Evolutionary conservation across 2,329 filamentous ascomycete genomes (phyloP), one percentile per base, ranked within the genome.

Genomic region (Xylaria multiplex): DNA sequence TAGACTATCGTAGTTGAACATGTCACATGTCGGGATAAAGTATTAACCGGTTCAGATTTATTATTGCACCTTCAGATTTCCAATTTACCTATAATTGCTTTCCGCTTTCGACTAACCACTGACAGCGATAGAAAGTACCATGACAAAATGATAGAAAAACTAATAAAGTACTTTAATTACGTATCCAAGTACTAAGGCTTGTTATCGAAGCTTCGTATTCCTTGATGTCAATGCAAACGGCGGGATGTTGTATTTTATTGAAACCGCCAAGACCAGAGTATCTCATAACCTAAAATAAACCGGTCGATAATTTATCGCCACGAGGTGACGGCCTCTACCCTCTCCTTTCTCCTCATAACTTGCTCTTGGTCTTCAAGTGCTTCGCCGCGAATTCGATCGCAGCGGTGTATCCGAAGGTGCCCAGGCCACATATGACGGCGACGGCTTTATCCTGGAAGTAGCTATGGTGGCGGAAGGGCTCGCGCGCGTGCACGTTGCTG

Each of bases 401-500:
- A 30, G 84, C 87, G 59, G 81, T 82, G 72, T 90, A 91, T 43
- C 88, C 88, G 76, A 81, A 88, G 16, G 83, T 82, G 0, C 89
- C 89, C 75, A 94, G 71, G 0, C 91, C 91, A 70, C 88, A 90
- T 64, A 95, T 88, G 8, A 93, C 88, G 0, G 88, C 91, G 30
- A 86, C 85, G 0, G 91, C 91, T 81, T 93, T 93, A 76, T 94
- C 91, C 71, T 86, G 88, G 69, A 94, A 81, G 73, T 90, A 93
- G 69, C 89, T 92, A 69, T 90, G 88, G 70, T 88, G 85, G 59
- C 91, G 82, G 73, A 87, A 94, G 1, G 82, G 73, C 79, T 94
- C 92, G 8, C 92, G 79, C 35, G 87, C 85, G 77, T 94, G 91
- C 1, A 93, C 86, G 76, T 94, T 94, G 62, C 84, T 89, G 40